Evolutionary conservation across 495 filamentous ascomycete species (phyloP).

Genomic region (Daldinia caldariorum): DNA sequence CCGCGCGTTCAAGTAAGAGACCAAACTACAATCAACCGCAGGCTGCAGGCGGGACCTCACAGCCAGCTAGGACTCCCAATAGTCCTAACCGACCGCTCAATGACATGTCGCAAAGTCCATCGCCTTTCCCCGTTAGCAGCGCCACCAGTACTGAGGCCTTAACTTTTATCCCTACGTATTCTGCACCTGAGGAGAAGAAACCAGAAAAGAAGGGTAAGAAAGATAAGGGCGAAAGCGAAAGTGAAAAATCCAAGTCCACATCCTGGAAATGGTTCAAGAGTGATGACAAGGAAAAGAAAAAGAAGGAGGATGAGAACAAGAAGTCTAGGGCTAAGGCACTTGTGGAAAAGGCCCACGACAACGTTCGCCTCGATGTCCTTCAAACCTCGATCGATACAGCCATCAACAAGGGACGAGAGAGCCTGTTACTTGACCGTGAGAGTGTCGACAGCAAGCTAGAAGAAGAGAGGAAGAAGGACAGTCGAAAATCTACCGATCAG

Average conservation of each 20-base stretch:
- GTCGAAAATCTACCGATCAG: constrained; percentile 74
- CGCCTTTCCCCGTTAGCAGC: constrained; percentile 74
- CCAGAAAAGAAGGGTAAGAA: constrained; percentile 79
- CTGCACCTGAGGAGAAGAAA: constrained; percentile 63
- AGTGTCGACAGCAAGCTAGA: constrained; percentile 74
- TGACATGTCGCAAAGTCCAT: constrained; percentile 70
- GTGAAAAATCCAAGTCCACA: constrained; percentile 51
- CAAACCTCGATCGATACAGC: constrained; percentile 79
- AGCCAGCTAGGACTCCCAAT: constrained; percentile 32
- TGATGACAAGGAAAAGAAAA: constrained; percentile 68
- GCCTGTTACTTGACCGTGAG: constrained; percentile 81
- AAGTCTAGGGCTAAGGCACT: constrained; percentile 63
- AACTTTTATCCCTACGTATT: constrained; percentile 83
- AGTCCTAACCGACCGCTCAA: constrained; percentile 59
- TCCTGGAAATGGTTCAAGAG: constrained; percentile 60
- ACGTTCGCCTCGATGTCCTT: constrained; percentile 80
- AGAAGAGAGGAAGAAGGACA: constrained; percentile 85
- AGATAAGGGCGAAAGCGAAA: constrained; percentile 59
- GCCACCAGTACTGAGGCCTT: constrained; percentile 75
- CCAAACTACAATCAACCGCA: constrained; percentile 50
- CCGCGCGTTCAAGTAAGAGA: constrained; percentile 60
- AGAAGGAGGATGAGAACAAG: constrained; percentile 65
- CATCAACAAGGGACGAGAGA: constrained; percentile 76
- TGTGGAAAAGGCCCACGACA: constrained; percentile 72
- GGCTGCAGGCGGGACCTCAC: constrained; percentile 21